Evolutionary conservation across 2,329 filamentous ascomycete genomes (phyloP).

Genomic region (Neopestalotiopsis clavispora): DNA sequence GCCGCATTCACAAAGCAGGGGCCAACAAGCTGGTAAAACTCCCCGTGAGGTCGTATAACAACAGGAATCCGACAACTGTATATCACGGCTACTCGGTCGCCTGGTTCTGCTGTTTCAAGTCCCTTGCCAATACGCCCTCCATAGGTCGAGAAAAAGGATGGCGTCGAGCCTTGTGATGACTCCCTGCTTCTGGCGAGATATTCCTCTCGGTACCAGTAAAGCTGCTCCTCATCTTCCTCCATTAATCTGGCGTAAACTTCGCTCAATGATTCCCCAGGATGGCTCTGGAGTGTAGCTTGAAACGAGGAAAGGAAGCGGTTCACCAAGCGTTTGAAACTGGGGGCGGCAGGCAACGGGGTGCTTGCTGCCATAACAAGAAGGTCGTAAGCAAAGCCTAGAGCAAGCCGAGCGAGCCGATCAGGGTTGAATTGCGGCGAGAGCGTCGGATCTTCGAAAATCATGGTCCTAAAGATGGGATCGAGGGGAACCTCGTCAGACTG

Average conservation of each 20-base stretch:
- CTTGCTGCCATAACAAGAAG: background rate
- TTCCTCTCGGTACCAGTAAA: conserved; percentile 7
- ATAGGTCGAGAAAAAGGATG: background rate
- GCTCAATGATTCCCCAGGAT: background rate
- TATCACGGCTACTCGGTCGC: background rate
- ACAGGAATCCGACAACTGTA: conserved; percentile 10
- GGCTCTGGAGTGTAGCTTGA: background rate
- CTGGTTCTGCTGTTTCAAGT: background rate
- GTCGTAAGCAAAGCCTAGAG: conserved; percentile 2
- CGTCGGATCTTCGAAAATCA: conserved; percentile 1
- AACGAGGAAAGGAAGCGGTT: background rate
- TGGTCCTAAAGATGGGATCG: background rate
- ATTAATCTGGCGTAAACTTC: background rate
- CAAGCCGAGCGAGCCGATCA: background rate
- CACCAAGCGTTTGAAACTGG: too few species aligned
- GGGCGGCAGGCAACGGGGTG: too few species aligned
- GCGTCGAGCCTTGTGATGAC: background rate
- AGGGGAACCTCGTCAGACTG: background rate
- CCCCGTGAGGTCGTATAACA: background rate
- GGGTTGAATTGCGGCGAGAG: background rate
- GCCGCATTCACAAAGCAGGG: conserved; percentile 8
- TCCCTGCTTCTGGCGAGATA: background rate
- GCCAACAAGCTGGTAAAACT: background rate
- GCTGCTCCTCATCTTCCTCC: background rate
- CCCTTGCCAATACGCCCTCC: background rate